phyloP scores from a whole-genome alignment of 768 basidiomycete species.

The Tricholoma hemisulphureum region DNA sequence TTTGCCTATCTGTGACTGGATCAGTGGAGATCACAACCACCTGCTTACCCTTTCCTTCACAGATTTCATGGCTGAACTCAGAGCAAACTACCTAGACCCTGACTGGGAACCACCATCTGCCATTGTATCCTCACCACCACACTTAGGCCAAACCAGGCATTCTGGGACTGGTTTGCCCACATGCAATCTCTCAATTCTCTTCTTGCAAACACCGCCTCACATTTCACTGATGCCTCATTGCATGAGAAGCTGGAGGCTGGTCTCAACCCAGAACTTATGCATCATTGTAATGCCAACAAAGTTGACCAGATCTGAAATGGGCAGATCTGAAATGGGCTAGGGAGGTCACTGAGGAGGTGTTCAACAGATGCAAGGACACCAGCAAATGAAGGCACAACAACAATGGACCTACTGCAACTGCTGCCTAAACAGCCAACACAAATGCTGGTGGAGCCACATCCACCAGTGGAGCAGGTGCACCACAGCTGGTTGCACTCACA shows the following conservation, averaged over 20 bases:
- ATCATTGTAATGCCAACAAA: constrained; percentile 5
- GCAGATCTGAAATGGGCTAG: neutral
- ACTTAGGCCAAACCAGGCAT: no score
- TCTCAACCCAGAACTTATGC: constrained; percentile 12
- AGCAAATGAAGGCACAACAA: neutral
- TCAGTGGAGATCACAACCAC: no score
- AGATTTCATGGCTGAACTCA: constrained; percentile 12
- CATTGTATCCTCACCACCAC: no score
- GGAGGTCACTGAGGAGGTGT: neutral
- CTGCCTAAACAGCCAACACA: neutral
- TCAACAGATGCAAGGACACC: neutral
- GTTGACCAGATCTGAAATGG: neutral
- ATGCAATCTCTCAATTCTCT: no score
- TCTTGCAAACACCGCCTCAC: constrained; percentile 1
- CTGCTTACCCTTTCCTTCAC: no score
- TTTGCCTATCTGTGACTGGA: no score
- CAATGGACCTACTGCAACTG: neutral
- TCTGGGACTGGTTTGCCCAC: no score
- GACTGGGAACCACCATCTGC: neutral
- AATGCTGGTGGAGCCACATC: no score
- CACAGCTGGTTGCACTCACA: neutral
- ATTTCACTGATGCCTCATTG: constrained; percentile 8
- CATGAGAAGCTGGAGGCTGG: constrained; percentile 15
- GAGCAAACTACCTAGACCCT: constrained; percentile 15
- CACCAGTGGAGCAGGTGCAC: no score